phyloP scores from a whole-genome alignment of 164 flowering plant species.

The Brasenia schreberi region DNA sequence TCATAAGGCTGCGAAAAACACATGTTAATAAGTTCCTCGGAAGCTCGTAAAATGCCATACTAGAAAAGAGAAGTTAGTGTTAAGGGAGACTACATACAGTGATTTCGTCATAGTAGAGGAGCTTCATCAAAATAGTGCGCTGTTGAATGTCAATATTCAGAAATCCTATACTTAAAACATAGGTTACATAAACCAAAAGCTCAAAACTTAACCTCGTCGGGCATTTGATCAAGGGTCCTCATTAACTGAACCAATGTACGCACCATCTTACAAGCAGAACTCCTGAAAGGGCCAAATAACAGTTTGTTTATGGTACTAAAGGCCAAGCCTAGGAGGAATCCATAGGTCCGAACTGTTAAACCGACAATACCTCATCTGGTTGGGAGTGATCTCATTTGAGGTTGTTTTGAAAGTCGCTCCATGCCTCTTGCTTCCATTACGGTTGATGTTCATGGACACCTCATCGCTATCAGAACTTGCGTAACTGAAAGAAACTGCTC shows the following conservation, averaged over 20 bases:
- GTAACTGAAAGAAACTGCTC: conserved; percentile 88
- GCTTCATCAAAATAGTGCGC: conserved; percentile 93
- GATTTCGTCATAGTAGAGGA: conserved; percentile 71
- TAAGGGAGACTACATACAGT: conserved; percentile 38
- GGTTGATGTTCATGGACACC: conserved; percentile 75
- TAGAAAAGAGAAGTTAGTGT: background rate
- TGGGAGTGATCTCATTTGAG: conserved; percentile 67
- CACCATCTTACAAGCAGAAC: conserved; percentile 95
- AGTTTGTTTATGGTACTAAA: background rate
- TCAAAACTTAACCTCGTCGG: conserved; percentile 49
- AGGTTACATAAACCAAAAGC: background rate
- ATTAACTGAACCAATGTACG: conserved; percentile 83
- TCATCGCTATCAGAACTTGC: conserved; percentile 58
- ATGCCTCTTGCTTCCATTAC: conserved; percentile 59
- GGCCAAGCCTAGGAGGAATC: background rate
- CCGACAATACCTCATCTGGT: conserved; percentile 56
- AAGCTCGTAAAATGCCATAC: background rate
- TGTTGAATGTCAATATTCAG: conserved; percentile 18
- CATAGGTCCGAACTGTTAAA: background rate
- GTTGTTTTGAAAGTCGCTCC: conserved; percentile 70
- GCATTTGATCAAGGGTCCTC: conserved; percentile 95
- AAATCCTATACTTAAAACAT: too few relatives aligned
- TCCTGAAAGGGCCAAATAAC: conserved; percentile 29
- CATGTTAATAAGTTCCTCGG: background rate
- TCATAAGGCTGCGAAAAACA: conserved; percentile 61